Evolutionary conservation across 148 eudicot genomes (phyloP).

Genomic region (Fagopyrum homotropicum): DNA sequence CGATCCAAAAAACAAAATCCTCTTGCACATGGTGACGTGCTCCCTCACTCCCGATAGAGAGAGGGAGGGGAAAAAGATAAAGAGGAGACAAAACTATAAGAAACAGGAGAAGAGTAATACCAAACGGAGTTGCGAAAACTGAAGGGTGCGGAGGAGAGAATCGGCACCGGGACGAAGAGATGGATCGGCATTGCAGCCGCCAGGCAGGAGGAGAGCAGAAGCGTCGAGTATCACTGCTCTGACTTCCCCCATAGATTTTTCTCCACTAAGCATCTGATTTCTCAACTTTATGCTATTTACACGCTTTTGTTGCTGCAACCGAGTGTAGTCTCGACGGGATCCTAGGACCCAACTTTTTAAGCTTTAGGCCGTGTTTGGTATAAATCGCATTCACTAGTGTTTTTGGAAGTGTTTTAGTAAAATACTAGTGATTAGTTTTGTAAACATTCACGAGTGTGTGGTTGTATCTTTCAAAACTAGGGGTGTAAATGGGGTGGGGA

Average conservation of each 20-base stretch:
- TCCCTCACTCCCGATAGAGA: background rate
- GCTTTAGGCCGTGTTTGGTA: too few relatives aligned
- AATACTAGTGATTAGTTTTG: too few relatives aligned
- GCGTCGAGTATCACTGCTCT: conserved; percentile 48
- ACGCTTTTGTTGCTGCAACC: too few relatives aligned
- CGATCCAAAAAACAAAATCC: background rate
- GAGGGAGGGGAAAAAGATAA: background rate
- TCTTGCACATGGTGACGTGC: background rate
- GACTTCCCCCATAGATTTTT: conserved; percentile 26
- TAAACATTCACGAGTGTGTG: too few relatives aligned
- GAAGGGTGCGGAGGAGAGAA: conserved; percentile 50
- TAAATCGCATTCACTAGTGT: too few relatives aligned
- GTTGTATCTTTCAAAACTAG: too few relatives aligned
- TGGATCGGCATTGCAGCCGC: conserved; percentile 16
- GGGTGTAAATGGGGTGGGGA: too few relatives aligned
- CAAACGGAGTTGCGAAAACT: conserved; percentile 51
- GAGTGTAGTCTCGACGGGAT: too few relatives aligned
- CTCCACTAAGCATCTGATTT: background rate
- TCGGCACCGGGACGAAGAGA: conserved; percentile 37
- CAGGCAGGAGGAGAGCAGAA: conserved; percentile 29
- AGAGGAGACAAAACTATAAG: background rate
- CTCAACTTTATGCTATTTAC: background rate
- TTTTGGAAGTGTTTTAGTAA: too few relatives aligned
- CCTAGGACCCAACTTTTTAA: too few relatives aligned
- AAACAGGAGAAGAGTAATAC: conserved; percentile 21